Percentiles rank a stretch among this genome's conserved stretches.
Evolutionary conservation across 441 rosid species (phyloP).

Genomic region (Croton setiger): DNA sequence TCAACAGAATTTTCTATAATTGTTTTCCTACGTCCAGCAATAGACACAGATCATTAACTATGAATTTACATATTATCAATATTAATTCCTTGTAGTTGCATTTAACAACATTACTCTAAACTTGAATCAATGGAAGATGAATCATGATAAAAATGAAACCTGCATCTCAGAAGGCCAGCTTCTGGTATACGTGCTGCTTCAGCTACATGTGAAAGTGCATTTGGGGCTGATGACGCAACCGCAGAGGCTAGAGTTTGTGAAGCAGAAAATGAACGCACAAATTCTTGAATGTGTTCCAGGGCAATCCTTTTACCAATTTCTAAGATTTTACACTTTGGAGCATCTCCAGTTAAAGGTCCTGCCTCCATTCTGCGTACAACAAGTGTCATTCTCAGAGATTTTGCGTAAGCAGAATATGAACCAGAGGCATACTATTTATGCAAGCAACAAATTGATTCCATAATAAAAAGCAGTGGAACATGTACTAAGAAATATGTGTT

Average conservation of each 20-base stretch:
- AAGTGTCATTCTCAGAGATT: constrained; percentile 6
- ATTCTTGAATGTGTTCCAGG: constrained; percentile 35
- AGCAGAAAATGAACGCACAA: constrained; percentile 40
- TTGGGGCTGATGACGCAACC: constrained; percentile 33
- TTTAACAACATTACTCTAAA: not conserved
- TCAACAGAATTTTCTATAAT: not conserved
- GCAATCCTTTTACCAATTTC: constrained; percentile 34
- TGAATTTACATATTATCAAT: not conserved
- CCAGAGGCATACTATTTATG: not conserved
- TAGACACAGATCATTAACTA: not conserved
- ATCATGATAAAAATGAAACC: constrained; percentile 21
- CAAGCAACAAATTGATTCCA: constrained; percentile 2
- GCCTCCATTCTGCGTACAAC: constrained; percentile 38
- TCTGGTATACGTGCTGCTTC: constrained; percentile 43
- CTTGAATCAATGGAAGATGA: not conserved
- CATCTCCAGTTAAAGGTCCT: constrained; percentile 31
- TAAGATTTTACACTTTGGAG: constrained; percentile 28
- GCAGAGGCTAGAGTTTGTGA: constrained; percentile 31
- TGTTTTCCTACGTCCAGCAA: not conserved
- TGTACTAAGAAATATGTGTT: not conserved
- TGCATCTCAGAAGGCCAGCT: constrained; percentile 59
- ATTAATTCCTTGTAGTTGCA: not conserved
- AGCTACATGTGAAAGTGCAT: constrained; percentile 37
- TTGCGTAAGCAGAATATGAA: not conserved
- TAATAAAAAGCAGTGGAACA: not conserved